Evolutionary conservation across 352 stramenopile genomes (phyloP).

Genomic region (Bremia lactucae): DNA sequence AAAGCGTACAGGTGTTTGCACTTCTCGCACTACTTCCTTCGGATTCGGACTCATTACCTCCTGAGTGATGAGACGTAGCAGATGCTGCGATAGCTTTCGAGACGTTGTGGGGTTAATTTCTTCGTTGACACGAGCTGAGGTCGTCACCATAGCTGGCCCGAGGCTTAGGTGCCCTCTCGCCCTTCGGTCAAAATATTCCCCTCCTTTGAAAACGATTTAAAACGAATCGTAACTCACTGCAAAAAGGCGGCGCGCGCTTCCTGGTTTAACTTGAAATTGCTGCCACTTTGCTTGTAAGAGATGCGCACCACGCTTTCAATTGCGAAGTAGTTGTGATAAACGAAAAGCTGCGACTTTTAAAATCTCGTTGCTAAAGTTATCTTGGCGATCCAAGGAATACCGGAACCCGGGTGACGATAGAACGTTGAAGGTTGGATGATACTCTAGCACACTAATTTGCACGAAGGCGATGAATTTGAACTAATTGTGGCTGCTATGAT

Average conservation of each 20-base stretch:
- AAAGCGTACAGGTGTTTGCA: slow-evolving; percentile 10
- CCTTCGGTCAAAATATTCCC: slow-evolving; percentile 4
- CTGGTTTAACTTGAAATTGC: slow-evolving; percentile 4
- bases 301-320: slow-evolving; percentile 15
- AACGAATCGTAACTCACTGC: slow-evolving; percentile 9
- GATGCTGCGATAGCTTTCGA: slow-evolving; percentile 14
- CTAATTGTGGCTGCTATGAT: too few species aligned
- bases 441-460: too few species aligned
- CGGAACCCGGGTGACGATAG: neutral
- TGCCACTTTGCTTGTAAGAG: slow-evolving; percentile 1
- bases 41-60: slow-evolving; percentile 7
- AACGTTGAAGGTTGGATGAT: slow-evolving; percentile 21
- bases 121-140: slow-evolving; percentile 16
- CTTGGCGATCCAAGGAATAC: neutral
- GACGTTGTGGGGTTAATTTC: slow-evolving; percentile 3
- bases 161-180: slow-evolving; percentile 10
- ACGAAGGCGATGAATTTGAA: too few species aligned
- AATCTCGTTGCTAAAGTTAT: slow-evolving; percentile 13
- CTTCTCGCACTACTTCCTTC: slow-evolving; percentile 11
- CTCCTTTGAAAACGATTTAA: slow-evolving; percentile 1
- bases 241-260: neutral
- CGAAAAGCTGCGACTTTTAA: slow-evolving; percentile 1
- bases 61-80: slow-evolving; percentile 17
- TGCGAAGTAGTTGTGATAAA: slow-evolving; percentile 12
- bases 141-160: slow-evolving; percentile 18